Conservation (phyloP, 1,139 yeast genomes). For the Debaryomycetaceae sp. region DNA sequence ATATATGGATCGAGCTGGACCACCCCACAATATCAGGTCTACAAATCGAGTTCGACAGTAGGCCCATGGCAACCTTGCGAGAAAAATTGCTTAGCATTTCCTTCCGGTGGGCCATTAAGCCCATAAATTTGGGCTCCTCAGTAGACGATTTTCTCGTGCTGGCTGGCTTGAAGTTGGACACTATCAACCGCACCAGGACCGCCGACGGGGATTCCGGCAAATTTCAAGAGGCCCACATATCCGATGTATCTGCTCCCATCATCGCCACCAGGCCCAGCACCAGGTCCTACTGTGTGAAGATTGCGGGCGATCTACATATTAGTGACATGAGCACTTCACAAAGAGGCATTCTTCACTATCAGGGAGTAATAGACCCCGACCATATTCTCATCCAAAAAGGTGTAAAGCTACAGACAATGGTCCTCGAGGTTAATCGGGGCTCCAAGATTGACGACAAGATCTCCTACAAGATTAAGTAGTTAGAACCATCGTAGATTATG, state of each 20-base stretch:
- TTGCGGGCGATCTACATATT: slow-evolving; percentile 21
- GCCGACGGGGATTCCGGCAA: slow-evolving; percentile 21
- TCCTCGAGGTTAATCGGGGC: slow-evolving; percentile 7
- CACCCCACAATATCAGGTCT: slow-evolving; percentile 31
- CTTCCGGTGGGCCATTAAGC: slow-evolving; percentile 26
- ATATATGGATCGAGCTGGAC: slow-evolving; percentile 30
- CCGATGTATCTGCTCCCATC: slow-evolving; percentile 7
- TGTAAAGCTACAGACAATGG: slow-evolving; percentile 19
- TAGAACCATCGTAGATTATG: no score
- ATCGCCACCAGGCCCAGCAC: slow-evolving; percentile 10
- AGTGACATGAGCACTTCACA: slow-evolving; percentile 14
- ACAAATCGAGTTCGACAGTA: slow-evolving; percentile 15
- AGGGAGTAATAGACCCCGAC: slow-evolving; percentile 31
- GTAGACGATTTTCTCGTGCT: slow-evolving; percentile 19
- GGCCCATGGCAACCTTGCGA: slow-evolving; percentile 1
- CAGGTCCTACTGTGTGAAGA: slow-evolving; percentile 21
- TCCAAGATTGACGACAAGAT: slow-evolving; percentile 5
- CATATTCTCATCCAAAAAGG: slow-evolving; percentile 33
- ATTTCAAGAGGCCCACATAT: slow-evolving; percentile 20
- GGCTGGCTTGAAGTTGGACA: slow-evolving; percentile 24
- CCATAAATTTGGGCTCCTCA: slow-evolving; percentile 19
- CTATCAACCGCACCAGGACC: slow-evolving; percentile 17
- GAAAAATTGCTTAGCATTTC: slow-evolving; percentile 1
- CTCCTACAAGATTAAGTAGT: slow-evolving; percentile 8
- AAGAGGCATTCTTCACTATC: slow-evolving; percentile 19